Evolutionary conservation across 306 rosid species (phyloP).

Genomic region (Neltuma alba): DNA sequence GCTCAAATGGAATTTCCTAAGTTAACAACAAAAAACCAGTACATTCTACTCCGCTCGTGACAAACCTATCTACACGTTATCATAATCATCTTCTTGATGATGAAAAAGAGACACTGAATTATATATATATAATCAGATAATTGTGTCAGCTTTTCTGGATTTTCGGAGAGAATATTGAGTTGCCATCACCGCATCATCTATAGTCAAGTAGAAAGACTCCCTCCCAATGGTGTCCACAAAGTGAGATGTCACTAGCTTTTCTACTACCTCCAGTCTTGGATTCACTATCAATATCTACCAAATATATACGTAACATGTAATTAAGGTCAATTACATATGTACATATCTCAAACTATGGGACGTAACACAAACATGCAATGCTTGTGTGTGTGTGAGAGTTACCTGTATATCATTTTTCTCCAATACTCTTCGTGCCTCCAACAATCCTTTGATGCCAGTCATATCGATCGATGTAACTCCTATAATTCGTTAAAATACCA

Average conservation of each 20-base stretch:
- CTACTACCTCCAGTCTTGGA: constrained; percentile 83
- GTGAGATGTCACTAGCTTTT: constrained; percentile 63
- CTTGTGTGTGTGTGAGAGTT: background rate
- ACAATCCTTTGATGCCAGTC: constrained; percentile 70
- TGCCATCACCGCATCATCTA: constrained; percentile 71
- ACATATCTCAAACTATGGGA: background rate
- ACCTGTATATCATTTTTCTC: constrained; percentile 57
- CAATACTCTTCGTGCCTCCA: constrained; percentile 51
- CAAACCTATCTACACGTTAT: background rate
- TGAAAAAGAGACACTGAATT: background rate
- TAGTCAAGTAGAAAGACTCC: constrained; percentile 53
- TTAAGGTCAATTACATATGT: background rate
- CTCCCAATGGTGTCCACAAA: constrained; percentile 67
- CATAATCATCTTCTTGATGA: background rate
- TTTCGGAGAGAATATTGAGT: constrained; percentile 45
- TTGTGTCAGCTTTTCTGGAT: background rate
- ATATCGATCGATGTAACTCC: constrained; percentile 84
- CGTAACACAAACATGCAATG: background rate
- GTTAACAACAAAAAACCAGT: background rate
- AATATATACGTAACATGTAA: background rate
- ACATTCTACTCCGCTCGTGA: background rate
- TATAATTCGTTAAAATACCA: constrained; percentile 17
- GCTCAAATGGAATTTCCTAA: background rate
- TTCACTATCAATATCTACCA: constrained; percentile 63
- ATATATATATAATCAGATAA: background rate